Conservation (phyloP, 148 eudicot genomes). For the Nepenthes mirabilis region DNA sequence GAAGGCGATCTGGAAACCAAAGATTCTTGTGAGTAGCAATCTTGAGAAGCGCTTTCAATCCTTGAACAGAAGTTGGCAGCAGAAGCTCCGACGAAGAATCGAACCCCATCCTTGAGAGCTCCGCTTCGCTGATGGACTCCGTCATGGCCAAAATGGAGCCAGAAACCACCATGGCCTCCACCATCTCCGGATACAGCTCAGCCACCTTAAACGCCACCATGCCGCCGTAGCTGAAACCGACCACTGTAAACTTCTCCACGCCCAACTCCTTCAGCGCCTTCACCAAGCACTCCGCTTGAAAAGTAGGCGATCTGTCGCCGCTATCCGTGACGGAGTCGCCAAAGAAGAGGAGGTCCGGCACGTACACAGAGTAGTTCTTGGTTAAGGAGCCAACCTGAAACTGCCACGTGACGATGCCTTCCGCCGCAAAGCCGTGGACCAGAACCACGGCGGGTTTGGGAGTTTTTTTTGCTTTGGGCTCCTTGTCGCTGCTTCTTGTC, state of each 20-base stretch:
- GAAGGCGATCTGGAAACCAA: constrained; percentile 77
- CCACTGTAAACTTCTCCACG: constrained; percentile 47
- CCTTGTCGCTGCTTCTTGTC: not conserved
- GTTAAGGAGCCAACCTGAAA: constrained; percentile 67
- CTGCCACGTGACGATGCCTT: constrained; percentile 89
- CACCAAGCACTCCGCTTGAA: constrained; percentile 57
- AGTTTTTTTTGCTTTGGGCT: constrained; percentile 11
- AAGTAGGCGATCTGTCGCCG: constrained; percentile 12
- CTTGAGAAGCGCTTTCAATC: constrained; percentile 58
- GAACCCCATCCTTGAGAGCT: constrained; percentile 51
- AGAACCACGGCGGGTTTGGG: constrained; percentile 63
- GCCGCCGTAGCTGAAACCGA: constrained; percentile 91
- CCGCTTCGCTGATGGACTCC: constrained; percentile 51
- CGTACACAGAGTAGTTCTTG: constrained; percentile 60
- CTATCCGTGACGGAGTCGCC: constrained; percentile 50
- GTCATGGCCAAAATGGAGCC: constrained; percentile 90
- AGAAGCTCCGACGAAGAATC: constrained; percentile 69
- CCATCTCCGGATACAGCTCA: constrained; percentile 58
- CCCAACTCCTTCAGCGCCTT: constrained; percentile 53
- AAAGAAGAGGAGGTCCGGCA: constrained; percentile 86
- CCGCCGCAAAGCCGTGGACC: constrained; percentile 85
- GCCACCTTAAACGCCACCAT: constrained; percentile 94
- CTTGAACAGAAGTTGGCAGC: constrained; percentile 69
- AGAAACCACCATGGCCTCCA: constrained; percentile 52
- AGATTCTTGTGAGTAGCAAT: constrained; percentile 73